phyloP scores from a whole-genome alignment of 1,284 basidiomycete genomes.

The Cryptococcus hybrid region DNA sequence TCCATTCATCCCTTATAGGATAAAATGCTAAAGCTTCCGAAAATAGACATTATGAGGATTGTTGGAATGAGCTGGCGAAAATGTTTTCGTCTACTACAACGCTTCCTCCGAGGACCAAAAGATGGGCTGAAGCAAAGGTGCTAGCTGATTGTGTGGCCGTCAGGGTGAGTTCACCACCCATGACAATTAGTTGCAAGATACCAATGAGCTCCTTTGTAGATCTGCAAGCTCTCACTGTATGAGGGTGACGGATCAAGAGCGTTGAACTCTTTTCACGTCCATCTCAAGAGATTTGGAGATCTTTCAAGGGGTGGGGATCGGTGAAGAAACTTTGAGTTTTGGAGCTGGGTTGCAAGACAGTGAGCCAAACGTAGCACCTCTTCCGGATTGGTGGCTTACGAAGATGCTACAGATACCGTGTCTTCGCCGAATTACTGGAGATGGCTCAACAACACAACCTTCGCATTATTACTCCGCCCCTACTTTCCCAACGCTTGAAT shows the following conservation, averaged over 20 bases:
- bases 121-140: conserved; percentile 98
- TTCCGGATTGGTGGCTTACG: neutral
- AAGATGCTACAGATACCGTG: conserved; percentile 63
- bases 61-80: conserved; percentile 72
- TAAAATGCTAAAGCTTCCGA: conserved; percentile 1
- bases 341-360: conserved; percentile 95
- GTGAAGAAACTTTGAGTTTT: conserved; percentile 65
- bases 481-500: conserved; percentile 34
- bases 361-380: conserved; percentile 51
- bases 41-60: conserved; percentile 82
- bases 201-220: conserved; percentile 53
- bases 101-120: conserved; percentile 86
- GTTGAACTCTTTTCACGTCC: conserved; percentile 74
- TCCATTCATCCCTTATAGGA: conserved; percentile 4
- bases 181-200: neutral
- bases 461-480: conserved; percentile 55
- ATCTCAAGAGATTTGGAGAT: conserved; percentile 80
- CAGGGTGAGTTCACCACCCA: conserved; percentile 58
- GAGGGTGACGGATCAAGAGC: conserved; percentile 75
- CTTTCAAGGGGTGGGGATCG: conserved; percentile 73
- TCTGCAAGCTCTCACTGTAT: conserved; percentile 85
- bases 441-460: conserved; percentile 69
- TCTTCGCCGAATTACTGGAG: conserved; percentile 83
- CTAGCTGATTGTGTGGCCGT: conserved; percentile 86
- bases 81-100: conserved; percentile 86